Evolutionary conservation across 2,329 filamentous ascomycete genomes (phyloP), one percentile per base, ranked within the genome.

Genomic region (Aspergillus novoparasiticus): DNA sequence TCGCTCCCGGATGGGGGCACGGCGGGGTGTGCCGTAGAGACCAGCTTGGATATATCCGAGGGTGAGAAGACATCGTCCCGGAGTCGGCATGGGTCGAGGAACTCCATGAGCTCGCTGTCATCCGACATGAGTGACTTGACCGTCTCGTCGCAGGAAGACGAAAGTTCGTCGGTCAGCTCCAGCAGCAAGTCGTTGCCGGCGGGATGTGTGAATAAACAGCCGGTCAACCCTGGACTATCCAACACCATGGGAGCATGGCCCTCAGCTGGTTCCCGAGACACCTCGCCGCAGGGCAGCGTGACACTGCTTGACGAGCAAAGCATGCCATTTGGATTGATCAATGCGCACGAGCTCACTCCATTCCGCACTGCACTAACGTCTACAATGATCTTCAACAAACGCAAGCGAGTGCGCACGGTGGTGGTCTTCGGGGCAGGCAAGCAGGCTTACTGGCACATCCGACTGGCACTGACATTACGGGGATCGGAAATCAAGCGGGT

Each of bases 371-470:
- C 89, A 0, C 79, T 91, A 14, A 86, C 86, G 0, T 72, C 81
- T 6, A 85, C 85, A 14, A 86, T 89, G 61, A 81, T 90, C 68
- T 82, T 90, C 21, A 86, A 87, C 72, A 85, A 77, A 71, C 91
- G 94, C 61, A 82, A 85, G 60, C 85, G 85, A 32, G 89, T 96
- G 48, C 89, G 90, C 73, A 92, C 89, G 16, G 74, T 97, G 12
- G 89, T 90, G 16, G 90, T 96, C 59, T 98, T 97, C 75, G 94
- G 94, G 28, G 89, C 90, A 39, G 94, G 94, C 53, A 88, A 90
- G 69, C 94, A 97, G 80, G 94, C 94, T 14, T 96, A 94, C 81
- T 98, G 94, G 94, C 94, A 97, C 75, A 87, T 96, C 50, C 89
- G 93, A 0, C 85, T 98, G 5, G 90, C 94, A 0, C 84, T 98